A percentile compares a stretch with the other conserved stretches of the same genome.
phyloP scores from a whole-genome alignment of 2,329 filamentous ascomycete genomes.

The Graphiopsis chlorocephala region DNA sequence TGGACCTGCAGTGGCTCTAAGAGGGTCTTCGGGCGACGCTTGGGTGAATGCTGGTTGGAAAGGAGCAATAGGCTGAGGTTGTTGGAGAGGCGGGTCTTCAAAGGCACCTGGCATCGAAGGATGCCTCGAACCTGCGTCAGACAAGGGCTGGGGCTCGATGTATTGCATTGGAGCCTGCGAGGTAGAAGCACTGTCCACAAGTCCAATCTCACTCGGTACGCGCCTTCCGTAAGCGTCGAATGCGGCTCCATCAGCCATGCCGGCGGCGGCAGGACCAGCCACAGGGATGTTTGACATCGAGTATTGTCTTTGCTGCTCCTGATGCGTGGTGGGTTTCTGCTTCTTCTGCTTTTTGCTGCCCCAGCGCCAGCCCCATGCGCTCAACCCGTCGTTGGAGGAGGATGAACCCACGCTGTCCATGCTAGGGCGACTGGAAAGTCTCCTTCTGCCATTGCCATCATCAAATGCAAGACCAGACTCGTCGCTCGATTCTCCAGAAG shows the following conservation, averaged over 20 bases:
- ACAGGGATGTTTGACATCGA: not conserved
- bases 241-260: constrained; percentile 41
- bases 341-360: constrained; percentile 49
- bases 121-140: constrained; percentile 55
- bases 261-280: constrained; percentile 19
- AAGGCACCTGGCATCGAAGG: constrained; percentile 33
- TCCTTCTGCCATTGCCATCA: constrained; percentile 37
- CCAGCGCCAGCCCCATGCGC: constrained; percentile 62
- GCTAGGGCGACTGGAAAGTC: constrained; percentile 42
- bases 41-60: constrained; percentile 45
- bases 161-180: constrained; percentile 58
- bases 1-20: constrained; percentile 1
- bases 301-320: constrained; percentile 19
- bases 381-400: constrained; percentile 44
- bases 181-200: constrained; percentile 43
- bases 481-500: constrained; percentile 54
- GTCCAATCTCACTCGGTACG: constrained; percentile 5
- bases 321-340: constrained; percentile 23
- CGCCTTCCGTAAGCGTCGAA: constrained; percentile 42
- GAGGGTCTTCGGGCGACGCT: constrained; percentile 14
- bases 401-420: constrained; percentile 50
- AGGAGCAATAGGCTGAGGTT: constrained; percentile 75
- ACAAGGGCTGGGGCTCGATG: constrained; percentile 65
- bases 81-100: constrained; percentile 68
- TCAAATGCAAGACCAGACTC: constrained; percentile 63